Percentiles rank a stretch among this genome's conserved stretches.
Conservation (phyloP, 768 basidiomycete genomes). For the Leucosporidium creatinivorum region DNA sequence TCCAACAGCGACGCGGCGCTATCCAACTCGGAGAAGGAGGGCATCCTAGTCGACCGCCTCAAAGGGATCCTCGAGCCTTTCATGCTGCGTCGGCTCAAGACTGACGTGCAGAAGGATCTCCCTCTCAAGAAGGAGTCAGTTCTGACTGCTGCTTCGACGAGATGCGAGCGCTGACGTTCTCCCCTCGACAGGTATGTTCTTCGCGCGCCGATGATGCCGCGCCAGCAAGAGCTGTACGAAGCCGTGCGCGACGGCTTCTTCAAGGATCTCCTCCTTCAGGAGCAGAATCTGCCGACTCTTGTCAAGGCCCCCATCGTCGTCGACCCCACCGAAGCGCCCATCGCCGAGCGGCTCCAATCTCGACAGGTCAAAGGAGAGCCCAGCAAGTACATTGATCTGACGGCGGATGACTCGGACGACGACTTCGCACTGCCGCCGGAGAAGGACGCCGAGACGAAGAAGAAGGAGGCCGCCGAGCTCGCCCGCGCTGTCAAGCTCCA, state of each 20-base stretch:
- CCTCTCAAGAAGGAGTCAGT: slow-evolving; percentile 51
- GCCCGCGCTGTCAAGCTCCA: background rate
- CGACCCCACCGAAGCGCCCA: background rate
- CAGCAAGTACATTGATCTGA: slow-evolving; percentile 51
- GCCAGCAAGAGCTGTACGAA: slow-evolving; percentile 41
- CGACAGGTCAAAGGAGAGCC: background rate
- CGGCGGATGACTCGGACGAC: slow-evolving; percentile 48
- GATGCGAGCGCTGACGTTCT: slow-evolving; percentile 56
- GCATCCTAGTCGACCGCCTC: slow-evolving; percentile 30
- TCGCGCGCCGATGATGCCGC: no score
- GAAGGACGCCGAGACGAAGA: background rate
- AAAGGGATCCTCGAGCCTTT: slow-evolving; percentile 84
- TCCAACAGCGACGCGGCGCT: slow-evolving; percentile 57
- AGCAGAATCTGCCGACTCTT: background rate
- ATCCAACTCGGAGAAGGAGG: slow-evolving; percentile 40
- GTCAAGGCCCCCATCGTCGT: background rate
- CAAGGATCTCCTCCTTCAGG: background rate
- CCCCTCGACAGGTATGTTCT: slow-evolving; percentile 61
- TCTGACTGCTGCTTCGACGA: background rate
- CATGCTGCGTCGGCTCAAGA: slow-evolving; percentile 75
- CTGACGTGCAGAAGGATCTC: slow-evolving; percentile 78
- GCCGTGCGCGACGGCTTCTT: slow-evolving; percentile 40
- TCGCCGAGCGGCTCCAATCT: background rate
- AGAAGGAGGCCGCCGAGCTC: background rate
- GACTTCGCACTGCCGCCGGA: background rate